These are phyloP conservation scores for Naematelia encephala DNA, from an alignment of 768 basidiomycete species.

Conservation along the genomic window DNA sequence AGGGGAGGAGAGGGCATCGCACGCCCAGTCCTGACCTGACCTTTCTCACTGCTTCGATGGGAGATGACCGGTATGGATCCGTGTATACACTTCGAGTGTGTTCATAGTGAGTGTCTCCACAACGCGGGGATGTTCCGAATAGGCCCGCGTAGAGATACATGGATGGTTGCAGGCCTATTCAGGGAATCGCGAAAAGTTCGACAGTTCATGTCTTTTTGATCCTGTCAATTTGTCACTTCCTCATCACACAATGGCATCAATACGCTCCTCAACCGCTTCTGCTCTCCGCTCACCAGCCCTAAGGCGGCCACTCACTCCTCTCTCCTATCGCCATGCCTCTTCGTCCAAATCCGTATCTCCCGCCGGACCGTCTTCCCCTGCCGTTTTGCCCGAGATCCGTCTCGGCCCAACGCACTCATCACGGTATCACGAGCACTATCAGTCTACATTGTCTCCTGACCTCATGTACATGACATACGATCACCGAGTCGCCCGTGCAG, in stretches of 20 bases:
- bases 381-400: slow-evolving; percentile 41
- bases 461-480: slow-evolving; percentile 92
- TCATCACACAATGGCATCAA: not conserved
- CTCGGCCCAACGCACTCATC: slow-evolving; percentile 53
- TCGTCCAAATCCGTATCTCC: not conserved
- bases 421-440: slow-evolving; percentile 79
- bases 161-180: not conserved
- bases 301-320: not conserved
- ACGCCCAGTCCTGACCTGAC: not conserved
- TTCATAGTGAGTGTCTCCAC: too few relatives aligned
- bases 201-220: not conserved
- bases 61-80: too few relatives aligned
- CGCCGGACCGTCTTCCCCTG: slow-evolving; percentile 7
- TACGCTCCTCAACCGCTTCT: not conserved
- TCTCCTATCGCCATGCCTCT: not conserved
- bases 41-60: not conserved
- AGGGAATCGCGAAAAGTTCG: not conserved
- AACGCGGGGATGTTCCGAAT: too few relatives aligned
- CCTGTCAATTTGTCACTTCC: not conserved
- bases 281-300: not conserved
- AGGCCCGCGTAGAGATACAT: not conserved
- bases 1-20: slow-evolving; percentile 46
- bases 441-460: slow-evolving; percentile 75
- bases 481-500: slow-evolving; percentile 54
- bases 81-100: too few relatives aligned